Evolutionary conservation across 2,329 filamentous ascomycete genomes (phyloP), one percentile per base, ranked within the genome.

Genomic region (Penicillium sp.): DNA sequence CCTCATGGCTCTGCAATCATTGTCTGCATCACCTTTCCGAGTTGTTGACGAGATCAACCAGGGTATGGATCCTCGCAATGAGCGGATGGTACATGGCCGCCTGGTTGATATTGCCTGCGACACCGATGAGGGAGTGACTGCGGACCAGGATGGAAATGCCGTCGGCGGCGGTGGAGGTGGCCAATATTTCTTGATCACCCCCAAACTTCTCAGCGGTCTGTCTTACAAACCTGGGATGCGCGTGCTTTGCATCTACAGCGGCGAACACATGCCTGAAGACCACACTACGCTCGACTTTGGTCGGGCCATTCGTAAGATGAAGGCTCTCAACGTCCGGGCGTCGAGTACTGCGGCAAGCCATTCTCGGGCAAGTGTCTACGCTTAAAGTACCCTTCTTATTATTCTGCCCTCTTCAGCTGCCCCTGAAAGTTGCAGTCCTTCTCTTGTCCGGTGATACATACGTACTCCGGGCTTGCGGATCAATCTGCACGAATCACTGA

Each of bases 1-100:
- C 73, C 88, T 98, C 48, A 97, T 98, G 90, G 89, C 93, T 4
- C 80, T 98, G 26, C 93, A 98, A 68, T 88, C 88, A 43, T 84
- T 98, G 61, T 91, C 93, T 12, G 86, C 90, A 61, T 90, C 90
- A 3, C 93, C 93, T 1, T 98, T 98, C 80, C 89, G 93, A 45
- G 91, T 98, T 43, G 93, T 98, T 50, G 93, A 98, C 70, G 93
- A 98, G 73, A 98, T 98, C 77, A 98, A 98, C 66, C 93, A 98
- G 72, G 93, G 93, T 57, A 98, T 98, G 93, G 93, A 98, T 68
- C 93, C 91, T 38, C 85, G 93, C 61, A 98, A 98, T 70, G 93
- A 98, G 72, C 87, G 93, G 59, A 94, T 96, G 82, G 90, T 98
- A 12, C 93, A 98, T 72, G 89, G 91, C 66, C 88, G 93, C 54